Percentiles rank a stretch among this genome's conserved stretches.
These are phyloP conservation scores for Phytopythium sindhum DNA, from an alignment of 352 stramenopile species.

Conservation along the genomic window DNA sequence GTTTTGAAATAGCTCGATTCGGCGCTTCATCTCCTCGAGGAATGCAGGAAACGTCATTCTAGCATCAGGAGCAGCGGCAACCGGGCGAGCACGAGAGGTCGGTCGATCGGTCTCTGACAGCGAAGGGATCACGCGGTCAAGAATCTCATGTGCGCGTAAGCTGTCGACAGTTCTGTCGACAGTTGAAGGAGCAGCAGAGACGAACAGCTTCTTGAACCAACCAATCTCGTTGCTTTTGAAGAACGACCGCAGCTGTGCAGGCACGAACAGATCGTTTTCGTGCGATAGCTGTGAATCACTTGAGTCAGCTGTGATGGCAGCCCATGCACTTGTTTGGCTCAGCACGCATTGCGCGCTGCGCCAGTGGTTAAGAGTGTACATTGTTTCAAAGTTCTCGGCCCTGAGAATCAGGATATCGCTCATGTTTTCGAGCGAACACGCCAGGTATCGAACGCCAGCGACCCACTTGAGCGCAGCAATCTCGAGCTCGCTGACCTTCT, in stretches of 20 bases:
- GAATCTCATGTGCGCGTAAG: slow-evolving; percentile 10
- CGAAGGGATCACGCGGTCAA: slow-evolving; percentile 19
- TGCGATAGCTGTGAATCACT: not conserved
- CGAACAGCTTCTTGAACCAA: slow-evolving; percentile 27
- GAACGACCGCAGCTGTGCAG: slow-evolving; percentile 19
- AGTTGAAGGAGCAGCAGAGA: slow-evolving; percentile 3
- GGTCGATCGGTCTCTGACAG: not conserved
- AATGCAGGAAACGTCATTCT: slow-evolving; percentile 9
- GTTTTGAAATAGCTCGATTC: not conserved
- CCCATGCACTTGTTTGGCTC: slow-evolving; percentile 20
- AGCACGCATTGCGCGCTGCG: slow-evolving; percentile 24
- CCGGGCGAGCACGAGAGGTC: not conserved
- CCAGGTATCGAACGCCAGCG: slow-evolving; percentile 12
- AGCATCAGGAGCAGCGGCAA: not conserved
- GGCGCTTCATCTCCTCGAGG: slow-evolving; percentile 11
- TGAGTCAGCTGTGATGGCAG: not conserved
- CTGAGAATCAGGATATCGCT: slow-evolving; percentile 31
- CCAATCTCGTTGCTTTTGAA: slow-evolving; percentile 37
- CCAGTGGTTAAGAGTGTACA: slow-evolving; percentile 43
- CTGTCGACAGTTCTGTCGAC: slow-evolving; percentile 13
- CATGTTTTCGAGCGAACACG: slow-evolving; percentile 23
- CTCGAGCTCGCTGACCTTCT: slow-evolving; percentile 20
- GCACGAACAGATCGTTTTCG: slow-evolving; percentile 1
- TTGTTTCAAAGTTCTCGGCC: slow-evolving; percentile 28
- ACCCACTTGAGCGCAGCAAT: slow-evolving; percentile 24